Evolutionary conservation across 441 rosid species (phyloP).

Genomic region (Populus hybrid): DNA sequence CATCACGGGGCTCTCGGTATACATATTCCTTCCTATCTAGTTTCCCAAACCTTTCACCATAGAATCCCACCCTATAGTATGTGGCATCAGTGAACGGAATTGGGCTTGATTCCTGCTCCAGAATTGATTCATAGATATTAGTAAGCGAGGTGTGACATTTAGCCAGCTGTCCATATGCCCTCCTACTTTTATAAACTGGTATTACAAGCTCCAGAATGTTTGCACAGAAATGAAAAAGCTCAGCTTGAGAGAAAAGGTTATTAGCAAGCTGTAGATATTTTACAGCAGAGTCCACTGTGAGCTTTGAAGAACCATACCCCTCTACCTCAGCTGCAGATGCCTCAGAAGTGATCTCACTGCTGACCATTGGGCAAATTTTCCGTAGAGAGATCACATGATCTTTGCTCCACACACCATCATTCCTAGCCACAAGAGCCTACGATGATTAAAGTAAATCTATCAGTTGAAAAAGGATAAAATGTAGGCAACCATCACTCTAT

Average conservation of each 20-base stretch:
- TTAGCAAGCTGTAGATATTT: conserved; percentile 96
- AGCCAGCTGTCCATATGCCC: conserved; percentile 95
- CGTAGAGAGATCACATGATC: conserved; percentile 84
- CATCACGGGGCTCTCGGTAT: conserved; percentile 98
- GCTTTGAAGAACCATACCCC: conserved; percentile 99
- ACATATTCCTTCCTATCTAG: conserved; percentile 83
- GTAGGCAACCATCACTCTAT: background rate
- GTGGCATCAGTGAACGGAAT: conserved; percentile 98
- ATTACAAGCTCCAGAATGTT: conserved; percentile 96
- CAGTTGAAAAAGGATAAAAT: conserved; percentile 5
- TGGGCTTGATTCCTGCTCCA: conserved; percentile 96
- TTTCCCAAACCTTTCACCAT: conserved; percentile 90
- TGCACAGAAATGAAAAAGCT: conserved; percentile 96
- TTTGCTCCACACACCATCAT: conserved; percentile 98
- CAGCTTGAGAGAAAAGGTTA: conserved; percentile 97
- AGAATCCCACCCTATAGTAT: conserved; percentile 96
- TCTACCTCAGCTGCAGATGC: conserved; percentile 99
- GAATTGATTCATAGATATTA: conserved; percentile 83
- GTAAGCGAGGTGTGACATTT: conserved; percentile 93
- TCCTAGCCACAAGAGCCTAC: conserved; percentile 97
- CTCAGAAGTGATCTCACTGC: conserved; percentile 81
- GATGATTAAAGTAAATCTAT: conserved; percentile 15
- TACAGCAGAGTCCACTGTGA: conserved; percentile 98
- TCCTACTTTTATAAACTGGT: conserved; percentile 95
- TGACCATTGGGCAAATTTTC: conserved; percentile 96